Evolutionary conservation across 2,329 filamentous ascomycete species (phyloP), one percentile per base, ranked within the genome.

Genomic region (Coniochaeta hoffmannii): DNA sequence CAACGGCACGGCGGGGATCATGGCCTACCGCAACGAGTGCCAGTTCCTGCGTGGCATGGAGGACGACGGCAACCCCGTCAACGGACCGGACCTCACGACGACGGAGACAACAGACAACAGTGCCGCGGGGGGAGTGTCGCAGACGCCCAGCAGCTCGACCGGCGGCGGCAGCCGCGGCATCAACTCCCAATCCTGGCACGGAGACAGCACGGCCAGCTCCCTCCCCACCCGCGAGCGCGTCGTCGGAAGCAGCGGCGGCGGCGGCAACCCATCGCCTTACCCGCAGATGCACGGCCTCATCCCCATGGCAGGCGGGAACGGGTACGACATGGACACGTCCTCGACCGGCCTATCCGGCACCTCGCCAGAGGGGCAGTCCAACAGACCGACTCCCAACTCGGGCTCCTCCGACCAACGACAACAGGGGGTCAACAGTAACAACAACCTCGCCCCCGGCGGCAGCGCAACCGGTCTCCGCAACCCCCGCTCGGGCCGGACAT

Each of bases 351-450:
- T 75, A 55, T 77, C 76, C 1, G 62, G 59, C 32, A 71, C 69
- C 3, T 81, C 80, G 0, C 74, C 79, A 2, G 73, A 71, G 22
- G 73, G 71, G 7, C 70, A 50, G 19, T 83, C 81, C 2, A 80
- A 75, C 58, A 71, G 78, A n/a, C 80, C 76, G 22, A 85, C 82
- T 11, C 82, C 82, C 3, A 84, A 80, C 61, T 85, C 82, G 4
- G 82, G 78, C 62, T 71, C 69, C 7, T 67, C 72, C 1, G 76
- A 79, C n/a, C 65, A 71, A 24, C 36, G 17, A n/a, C 10, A 14
- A 19, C 36, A 22, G n/a, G 5, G 22, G 66, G 68, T 15, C 49
- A 32, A 50, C 67, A 69, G 30, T 55, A 53, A 15, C 54, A 59
- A 57, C 26, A 50, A 30, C 46, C 26, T 51, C 49, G 49, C 49